Base-by-base conservation (phyloP, 2,329 filamentous ascomycete species). In the Botrytis paeoniae region DNA sequence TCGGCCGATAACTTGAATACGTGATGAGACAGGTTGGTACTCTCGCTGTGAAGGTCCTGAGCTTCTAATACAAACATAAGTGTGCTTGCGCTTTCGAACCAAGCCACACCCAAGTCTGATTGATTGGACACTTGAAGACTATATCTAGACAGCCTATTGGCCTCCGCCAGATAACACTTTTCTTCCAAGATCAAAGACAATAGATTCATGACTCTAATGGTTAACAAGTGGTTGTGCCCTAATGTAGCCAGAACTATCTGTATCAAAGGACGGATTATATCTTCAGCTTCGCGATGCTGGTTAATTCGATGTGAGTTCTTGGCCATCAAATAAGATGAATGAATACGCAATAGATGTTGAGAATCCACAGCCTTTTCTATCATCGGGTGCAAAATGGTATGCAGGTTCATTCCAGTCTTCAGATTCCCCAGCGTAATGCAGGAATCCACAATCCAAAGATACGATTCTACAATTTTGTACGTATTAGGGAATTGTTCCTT, bases 391-490 rank as follows among this genome's bases (percentile, higher is more conserved):
- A 71, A 20, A 6, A 29, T n/a, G 25, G 1, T 9, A 10, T 57
- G 59, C 2, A 71, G 25, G 6, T 41, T 22, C 16, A 22, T 32
- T 10, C 8, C 37, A 4, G 9, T 9, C n/a, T 22, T 64, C 8
- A 18, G 1, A 2, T 43, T 0, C 8, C 14, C 4, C 5, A 1
- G n/a, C 6, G 12, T 1, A 29, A 29, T 20, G 14, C 0, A 63
- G 18, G 16, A 43, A 32, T 43, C 39, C 1, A 45, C 18, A 43
- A 64, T 32, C 61, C 39, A 20, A 22, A 43, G 25, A 43, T 0
- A 20, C 4, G 7, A 3, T 64, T 64, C 16, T 22, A 32, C 18
- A 4, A 43, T 41, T 45, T 43, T 63, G 4, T 29, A 32, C 1
- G 5, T 63, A 18, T 3, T 43, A 9, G 14, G 39, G 3, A 8